Evolutionary conservation across 179 eudicot genomes (phyloP), one percentile per base, ranked within the genome.

Genomic region (Silene coronaria): DNA sequence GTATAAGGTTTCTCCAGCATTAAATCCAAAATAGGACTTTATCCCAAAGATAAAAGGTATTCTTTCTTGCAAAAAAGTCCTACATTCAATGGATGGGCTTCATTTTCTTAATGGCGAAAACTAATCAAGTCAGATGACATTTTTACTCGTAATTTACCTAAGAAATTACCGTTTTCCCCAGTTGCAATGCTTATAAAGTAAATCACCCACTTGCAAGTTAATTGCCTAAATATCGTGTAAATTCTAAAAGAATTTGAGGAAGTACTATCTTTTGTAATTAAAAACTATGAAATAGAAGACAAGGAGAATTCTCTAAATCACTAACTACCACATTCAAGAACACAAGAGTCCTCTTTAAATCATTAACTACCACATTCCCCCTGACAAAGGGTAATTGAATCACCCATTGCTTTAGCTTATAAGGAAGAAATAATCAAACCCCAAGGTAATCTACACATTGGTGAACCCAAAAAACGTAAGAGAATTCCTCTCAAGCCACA

Each of bases 11-110:
- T 21, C 5, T 71, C 38, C 71, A 51, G 34, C 59, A 55, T 22
- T 26, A 61, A 22, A 60, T 32, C 58, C 66, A 36, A 55, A 55
- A 32, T 13, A 60, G 48, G 62, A 71, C 21, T 51, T 58, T 61
- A 79, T 4, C 53, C 59, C 72, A 57, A 72, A 1, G 58, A 14
- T 51, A 62, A 19, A 62, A 57, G 4, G 63, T 69, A n/a, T 28
- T 51, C 26, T 16, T 16, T 16, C 19, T 60, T 76, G 11, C 26
- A 11, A 51, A 19, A 51, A 17, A 51, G 17, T 48, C 57, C n/a
- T 51, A 1, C 46, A 38, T 51, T 51, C 21, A 51, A 14, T 51
- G 58, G 58, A 51, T 51, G 19, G 16, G 58, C 58, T 17, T 14
- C 58, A 17, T 14, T 51, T 51, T 51, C 58, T 17, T 51, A 38